Conservation (phyloP, 495 filamentous ascomycete species). For the Hamigera avellanea region DNA sequence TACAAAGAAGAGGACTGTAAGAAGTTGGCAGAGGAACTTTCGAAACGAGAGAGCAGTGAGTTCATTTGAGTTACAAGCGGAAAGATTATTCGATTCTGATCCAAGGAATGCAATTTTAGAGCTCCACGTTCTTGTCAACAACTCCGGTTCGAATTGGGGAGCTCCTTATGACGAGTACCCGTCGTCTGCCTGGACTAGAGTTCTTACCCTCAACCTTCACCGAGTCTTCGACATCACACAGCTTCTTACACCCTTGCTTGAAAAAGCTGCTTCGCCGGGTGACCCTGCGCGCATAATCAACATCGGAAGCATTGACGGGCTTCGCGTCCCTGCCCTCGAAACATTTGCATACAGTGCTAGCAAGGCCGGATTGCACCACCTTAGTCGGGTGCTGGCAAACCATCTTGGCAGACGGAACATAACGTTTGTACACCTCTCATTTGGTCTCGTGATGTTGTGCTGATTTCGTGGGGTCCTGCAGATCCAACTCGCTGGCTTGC, state of each 20-base stretch:
- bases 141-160: conserved; percentile 66
- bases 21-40: conserved; percentile 50
- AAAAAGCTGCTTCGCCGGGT: conserved; percentile 33
- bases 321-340: conserved; percentile 53
- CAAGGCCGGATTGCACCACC: conserved; percentile 65
- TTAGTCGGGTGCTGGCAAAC: conserved; percentile 59
- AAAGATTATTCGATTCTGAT: no score
- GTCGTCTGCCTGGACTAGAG: conserved; percentile 54
- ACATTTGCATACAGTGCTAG: conserved; percentile 66
- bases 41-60: conserved; percentile 47
- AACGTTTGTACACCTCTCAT: conserved; percentile 36
- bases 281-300: conserved; percentile 61
- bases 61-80: no score
- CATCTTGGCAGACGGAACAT: conserved; percentile 60
- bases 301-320: conserved; percentile 61
- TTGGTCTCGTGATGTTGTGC: not conserved
- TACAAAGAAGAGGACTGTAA: conserved; percentile 63
- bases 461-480: no score
- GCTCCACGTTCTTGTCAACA: conserved; percentile 71
- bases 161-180: conserved; percentile 58
- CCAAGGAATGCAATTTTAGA: no score
- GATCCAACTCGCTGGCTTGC: conserved; percentile 59
- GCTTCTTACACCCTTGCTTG: conserved; percentile 58
- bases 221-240: conserved; percentile 72
- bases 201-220: conserved; percentile 70